Evolutionary conservation across 345 rosid genomes (phyloP).

Genomic region (Linum usitatissimum): DNA sequence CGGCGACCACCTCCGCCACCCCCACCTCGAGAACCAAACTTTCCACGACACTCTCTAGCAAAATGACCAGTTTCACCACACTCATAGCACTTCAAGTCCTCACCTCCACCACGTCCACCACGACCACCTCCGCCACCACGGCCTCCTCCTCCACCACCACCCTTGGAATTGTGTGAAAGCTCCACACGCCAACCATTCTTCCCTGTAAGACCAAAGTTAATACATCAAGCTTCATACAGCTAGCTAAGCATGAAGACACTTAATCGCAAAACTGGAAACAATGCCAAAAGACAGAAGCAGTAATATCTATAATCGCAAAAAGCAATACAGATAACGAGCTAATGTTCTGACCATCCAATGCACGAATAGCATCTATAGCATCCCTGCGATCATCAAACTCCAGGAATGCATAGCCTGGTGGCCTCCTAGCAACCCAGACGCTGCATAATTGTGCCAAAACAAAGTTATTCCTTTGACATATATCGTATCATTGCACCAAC

Average conservation of each 20-base stretch:
- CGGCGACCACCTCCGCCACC: constrained; percentile 34
- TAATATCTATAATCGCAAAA: no score
- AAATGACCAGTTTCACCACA: constrained; percentile 85
- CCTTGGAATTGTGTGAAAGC: constrained; percentile 62
- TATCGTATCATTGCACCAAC: no score
- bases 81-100: constrained; percentile 66
- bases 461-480: no score
- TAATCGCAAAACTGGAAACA: neutral
- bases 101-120: constrained; percentile 51
- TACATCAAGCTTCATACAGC: no score
- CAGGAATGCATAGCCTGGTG: constrained; percentile 80
- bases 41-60: constrained; percentile 48
- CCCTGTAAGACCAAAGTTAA: constrained; percentile 25
- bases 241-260: neutral
- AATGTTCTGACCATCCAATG: constrained; percentile 44
- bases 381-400: constrained; percentile 78
- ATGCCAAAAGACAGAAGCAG: neutral
- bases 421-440: constrained; percentile 94
- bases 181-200: constrained; percentile 87
- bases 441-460: constrained; percentile 25
- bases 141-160: constrained; percentile 51
- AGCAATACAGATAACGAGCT: neutral
- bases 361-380: constrained; percentile 69
- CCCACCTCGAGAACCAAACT: constrained; percentile 38
- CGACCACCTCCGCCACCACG: constrained; percentile 50